A percentile compares a stretch with the other conserved stretches of the same genome.
Evolutionary conservation across 2,329 filamentous ascomycete genomes (phyloP).

Genomic region (Penicillium frequentans): DNA sequence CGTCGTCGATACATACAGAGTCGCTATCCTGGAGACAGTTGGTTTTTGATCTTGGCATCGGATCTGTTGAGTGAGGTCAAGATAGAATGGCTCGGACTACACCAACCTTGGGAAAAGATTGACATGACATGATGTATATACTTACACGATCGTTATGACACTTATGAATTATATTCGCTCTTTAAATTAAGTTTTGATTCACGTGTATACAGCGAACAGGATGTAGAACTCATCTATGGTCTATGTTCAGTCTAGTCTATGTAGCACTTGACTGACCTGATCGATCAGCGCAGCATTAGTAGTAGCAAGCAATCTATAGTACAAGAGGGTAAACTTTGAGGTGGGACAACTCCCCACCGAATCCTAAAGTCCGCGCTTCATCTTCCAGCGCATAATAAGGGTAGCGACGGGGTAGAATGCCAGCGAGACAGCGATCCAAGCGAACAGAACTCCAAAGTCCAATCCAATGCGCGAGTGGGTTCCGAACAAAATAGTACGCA

Average conservation of each 20-base stretch:
- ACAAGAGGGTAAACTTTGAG: too few relatives aligned
- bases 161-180: background rate
- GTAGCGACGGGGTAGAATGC: conserved; percentile 28
- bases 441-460: conserved; percentile 62
- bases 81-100: too few relatives aligned
- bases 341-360: background rate
- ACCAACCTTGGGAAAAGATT: too few relatives aligned
- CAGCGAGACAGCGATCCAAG: conserved; percentile 47
- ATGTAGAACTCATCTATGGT: background rate
- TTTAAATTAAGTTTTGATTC: background rate
- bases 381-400: conserved; percentile 35
- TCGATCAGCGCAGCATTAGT: background rate
- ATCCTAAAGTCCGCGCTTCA: conserved; percentile 22
- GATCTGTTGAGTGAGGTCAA: too few relatives aligned
- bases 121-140: background rate
- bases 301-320: too few relatives aligned
- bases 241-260: background rate
- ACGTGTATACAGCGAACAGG: background rate
- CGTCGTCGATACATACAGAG: background rate
- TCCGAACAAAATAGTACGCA: conserved; percentile 62
- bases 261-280: too few relatives aligned
- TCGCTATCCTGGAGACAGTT: background rate
- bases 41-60: background rate
- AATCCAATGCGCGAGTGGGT: conserved; percentile 58
- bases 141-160: background rate